Base-by-base conservation (phyloP, 495 filamentous ascomycete species). In the Daldinia caldariorum region DNA sequence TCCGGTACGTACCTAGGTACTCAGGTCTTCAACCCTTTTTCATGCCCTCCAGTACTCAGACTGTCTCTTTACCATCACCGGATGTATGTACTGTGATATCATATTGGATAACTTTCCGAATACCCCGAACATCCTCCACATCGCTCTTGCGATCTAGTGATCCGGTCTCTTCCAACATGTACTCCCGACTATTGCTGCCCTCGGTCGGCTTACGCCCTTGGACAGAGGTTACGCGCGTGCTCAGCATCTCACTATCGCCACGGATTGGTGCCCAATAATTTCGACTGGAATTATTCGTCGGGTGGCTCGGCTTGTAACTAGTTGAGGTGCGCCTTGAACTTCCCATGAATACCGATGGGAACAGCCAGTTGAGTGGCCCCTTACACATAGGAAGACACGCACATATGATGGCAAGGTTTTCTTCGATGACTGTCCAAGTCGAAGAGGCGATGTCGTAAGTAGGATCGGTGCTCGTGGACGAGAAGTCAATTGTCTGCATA, bases 401-500 rank as follows among this genome's bases (percentile, higher is more conserved):
- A 62, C 81, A 84, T 26, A 85, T 81, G 43, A 85, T 81, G 4
- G 79, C 82, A 2, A 81, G 69, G 55, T 82, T 81, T 26, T 79
- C 74, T 63, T 85, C 83, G 50, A 83, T 77, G 3, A 81, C 71
- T 6, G 82, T 82, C 82, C 81, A 86, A 61, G 82, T 80, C 4
- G 79, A 80, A 1, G 79, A 81, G 10, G 59, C 72, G 20, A 85
- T 69, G 16, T 80, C 66, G 43, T 71, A 75, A 1, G 72, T 70
- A 10, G 70, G 65, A 31, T 79, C 77, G 31, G 56, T 65, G 32
- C 70, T 74, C 18, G 67, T 76, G 0, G 76, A 67, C 12, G 70
- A 67, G 43, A 72, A 69, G 47, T 78, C 55, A 20, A 80, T 34
- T 3, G 74, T 79, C 16, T 63, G 67, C 59, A 76, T 67, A 8